These are phyloP conservation scores for Leccinum variicolor DNA, from an alignment of 768 basidiomycete genomes.

Conservation along the genomic window DNA sequence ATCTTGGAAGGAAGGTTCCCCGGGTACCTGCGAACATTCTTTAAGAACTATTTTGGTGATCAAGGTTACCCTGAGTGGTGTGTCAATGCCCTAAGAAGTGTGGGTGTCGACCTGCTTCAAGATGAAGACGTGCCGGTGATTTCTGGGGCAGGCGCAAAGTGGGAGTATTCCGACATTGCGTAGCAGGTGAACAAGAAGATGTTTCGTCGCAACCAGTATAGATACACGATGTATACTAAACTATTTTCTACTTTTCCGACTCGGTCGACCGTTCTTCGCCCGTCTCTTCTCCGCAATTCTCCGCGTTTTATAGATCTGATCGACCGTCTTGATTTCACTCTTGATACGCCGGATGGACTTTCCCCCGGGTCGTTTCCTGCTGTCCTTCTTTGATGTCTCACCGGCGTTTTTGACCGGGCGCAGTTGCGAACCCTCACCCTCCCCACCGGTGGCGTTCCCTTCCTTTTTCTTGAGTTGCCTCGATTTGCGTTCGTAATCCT, in stretches of 20 bases:
- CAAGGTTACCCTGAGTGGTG: constrained; percentile 88
- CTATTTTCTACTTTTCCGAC: constrained; percentile 33
- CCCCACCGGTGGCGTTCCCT: constrained; percentile 29
- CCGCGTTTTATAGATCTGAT: constrained; percentile 81
- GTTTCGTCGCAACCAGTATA: background rate
- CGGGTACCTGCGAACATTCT: constrained; percentile 71
- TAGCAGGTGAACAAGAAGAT: constrained; percentile 10
- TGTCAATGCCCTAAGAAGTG: constrained; percentile 76
- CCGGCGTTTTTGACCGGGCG: constrained; percentile 23
- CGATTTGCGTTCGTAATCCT: constrained; percentile 70
- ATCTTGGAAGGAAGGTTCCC: constrained; percentile 80
- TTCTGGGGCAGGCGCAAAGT: constrained; percentile 65
- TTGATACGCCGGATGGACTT: constrained; percentile 66
- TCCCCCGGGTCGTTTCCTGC: constrained; percentile 47
- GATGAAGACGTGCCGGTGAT: constrained; percentile 48
- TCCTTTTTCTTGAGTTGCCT: constrained; percentile 60
- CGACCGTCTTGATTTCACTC: constrained; percentile 80
- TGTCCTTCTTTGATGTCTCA: constrained; percentile 32
- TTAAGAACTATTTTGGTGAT: constrained; percentile 71
- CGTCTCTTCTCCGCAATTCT: constrained; percentile 60
- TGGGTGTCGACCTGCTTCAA: constrained; percentile 79
- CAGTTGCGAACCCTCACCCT: constrained; percentile 22
- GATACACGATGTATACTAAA: constrained; percentile 6
- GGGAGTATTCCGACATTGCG: constrained; percentile 66
- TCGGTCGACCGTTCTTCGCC: constrained; percentile 80